These are phyloP conservation scores for Vinca major DNA, from an alignment of 305 asterid species.

Conservation along the genomic window DNA sequence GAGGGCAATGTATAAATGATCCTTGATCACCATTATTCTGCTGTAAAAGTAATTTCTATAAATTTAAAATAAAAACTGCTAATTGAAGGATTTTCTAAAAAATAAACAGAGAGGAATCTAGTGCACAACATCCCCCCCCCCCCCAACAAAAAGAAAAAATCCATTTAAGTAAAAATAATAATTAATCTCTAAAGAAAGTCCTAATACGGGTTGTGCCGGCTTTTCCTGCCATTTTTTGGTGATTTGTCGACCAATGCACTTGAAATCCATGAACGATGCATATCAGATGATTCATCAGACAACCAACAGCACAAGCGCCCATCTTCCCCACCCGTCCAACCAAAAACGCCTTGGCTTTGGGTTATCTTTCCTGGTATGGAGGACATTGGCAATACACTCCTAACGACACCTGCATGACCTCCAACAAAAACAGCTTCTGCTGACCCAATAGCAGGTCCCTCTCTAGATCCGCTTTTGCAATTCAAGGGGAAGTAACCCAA, in stretches of 20 bases:
- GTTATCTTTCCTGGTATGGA: slow-evolving; percentile 24
- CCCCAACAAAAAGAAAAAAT: no score
- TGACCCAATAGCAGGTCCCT: slow-evolving; percentile 31
- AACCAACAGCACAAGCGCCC: slow-evolving; percentile 89
- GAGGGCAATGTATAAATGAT: no score
- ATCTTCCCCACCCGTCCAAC: slow-evolving; percentile 97
- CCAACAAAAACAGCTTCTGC: slow-evolving; percentile 74
- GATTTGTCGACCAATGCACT: slow-evolving; percentile 48
- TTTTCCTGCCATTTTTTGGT: slow-evolving; percentile 30
- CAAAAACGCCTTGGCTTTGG: slow-evolving; percentile 41
- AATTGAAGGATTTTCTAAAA: no score
- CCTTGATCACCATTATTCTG: no score
- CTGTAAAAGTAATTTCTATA: no score
- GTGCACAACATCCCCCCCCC: no score
- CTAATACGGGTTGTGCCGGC: slow-evolving; percentile 65
- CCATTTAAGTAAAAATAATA: no score
- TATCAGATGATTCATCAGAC: slow-evolving; percentile 36
- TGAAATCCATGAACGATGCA: slow-evolving; percentile 56
- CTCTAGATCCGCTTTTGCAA: slow-evolving; percentile 15
- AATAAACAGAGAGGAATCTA: no score
- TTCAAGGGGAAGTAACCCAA: slow-evolving; percentile 70
- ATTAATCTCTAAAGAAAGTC: background rate
- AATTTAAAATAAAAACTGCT: background rate
- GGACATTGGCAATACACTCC: slow-evolving; percentile 64
- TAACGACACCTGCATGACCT: slow-evolving; percentile 65